Evolutionary conservation across 78 protist genomes (phyloP).

Genomic region (Isochrysis galbana): DNA sequence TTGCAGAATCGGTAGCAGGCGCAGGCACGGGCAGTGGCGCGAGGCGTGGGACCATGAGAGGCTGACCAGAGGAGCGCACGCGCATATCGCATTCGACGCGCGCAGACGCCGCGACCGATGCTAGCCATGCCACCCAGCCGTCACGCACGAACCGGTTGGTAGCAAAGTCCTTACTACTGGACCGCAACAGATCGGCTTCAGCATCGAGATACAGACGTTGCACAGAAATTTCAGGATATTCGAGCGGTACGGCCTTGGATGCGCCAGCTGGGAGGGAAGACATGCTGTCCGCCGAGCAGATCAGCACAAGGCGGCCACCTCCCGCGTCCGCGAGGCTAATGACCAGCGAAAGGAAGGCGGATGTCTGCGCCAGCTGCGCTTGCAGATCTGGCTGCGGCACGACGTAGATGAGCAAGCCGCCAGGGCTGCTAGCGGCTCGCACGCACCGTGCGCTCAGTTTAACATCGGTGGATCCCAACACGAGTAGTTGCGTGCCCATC

Average conservation of each 20-base stretch:
- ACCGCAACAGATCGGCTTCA: background rate
- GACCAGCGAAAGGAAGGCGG: background rate
- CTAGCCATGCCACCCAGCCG: conserved; percentile 1
- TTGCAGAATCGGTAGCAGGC: background rate
- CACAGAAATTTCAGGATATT: conserved; percentile 7
- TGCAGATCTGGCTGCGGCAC: background rate
- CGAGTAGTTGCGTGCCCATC: background rate
- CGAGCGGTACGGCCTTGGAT: conserved; percentile 35
- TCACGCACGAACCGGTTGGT: background rate
- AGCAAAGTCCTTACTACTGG: background rate
- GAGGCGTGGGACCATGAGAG: background rate
- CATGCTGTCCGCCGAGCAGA: background rate
- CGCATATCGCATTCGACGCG: background rate
- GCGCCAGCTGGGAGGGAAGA: conserved; percentile 1
- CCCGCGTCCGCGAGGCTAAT: background rate
- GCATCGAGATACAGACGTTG: background rate
- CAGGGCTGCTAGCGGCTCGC: background rate
- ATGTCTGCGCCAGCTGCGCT: background rate
- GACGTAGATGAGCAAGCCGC: background rate
- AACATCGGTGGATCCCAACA: background rate
- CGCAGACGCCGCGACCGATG: background rate
- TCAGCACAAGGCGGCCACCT: background rate
- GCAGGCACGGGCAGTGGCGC: background rate
- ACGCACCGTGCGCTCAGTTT: background rate
- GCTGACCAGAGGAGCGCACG: background rate